These are phyloP conservation scores for Porcisia deanei DNA, from an alignment of 208 protist genomes.

Conservation along the genomic window DNA sequence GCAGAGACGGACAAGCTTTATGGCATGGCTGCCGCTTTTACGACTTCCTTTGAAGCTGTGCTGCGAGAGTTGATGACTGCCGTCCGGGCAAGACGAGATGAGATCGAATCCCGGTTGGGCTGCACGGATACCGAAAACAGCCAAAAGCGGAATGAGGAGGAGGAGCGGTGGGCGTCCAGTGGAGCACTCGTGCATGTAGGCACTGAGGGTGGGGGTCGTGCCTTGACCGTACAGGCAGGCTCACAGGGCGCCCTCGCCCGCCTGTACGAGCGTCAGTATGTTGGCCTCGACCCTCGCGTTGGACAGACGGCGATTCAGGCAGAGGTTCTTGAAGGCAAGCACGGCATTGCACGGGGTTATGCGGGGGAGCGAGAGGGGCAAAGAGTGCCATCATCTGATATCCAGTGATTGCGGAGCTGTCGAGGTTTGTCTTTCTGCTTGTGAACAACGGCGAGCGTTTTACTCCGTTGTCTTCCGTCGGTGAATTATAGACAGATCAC, in stretches of 20 bases:
- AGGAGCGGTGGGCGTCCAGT: slow-evolving; percentile 16
- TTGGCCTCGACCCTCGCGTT: slow-evolving; percentile 72
- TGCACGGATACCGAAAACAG: slow-evolving; percentile 2
- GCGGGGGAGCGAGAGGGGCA: slow-evolving; percentile 44
- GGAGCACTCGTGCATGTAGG: slow-evolving; percentile 26
- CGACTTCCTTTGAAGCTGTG: slow-evolving; percentile 57
- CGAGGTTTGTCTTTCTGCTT: not conserved
- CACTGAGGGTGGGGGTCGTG: slow-evolving; percentile 10
- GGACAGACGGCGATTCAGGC: slow-evolving; percentile 80
- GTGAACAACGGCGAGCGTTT: no score
- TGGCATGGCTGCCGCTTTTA: slow-evolving; percentile 61
- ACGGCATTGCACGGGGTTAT: slow-evolving; percentile 87
- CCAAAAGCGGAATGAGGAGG: not conserved
- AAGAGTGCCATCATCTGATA: slow-evolving; percentile 2
- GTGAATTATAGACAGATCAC: no score
- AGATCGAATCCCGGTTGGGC: not conserved
- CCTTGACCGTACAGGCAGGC: slow-evolving; percentile 21
- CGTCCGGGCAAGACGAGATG: slow-evolving; percentile 4
- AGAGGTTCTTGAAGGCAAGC: slow-evolving; percentile 60
- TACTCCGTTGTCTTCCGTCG: no score
- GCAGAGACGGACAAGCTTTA: slow-evolving; percentile 37
- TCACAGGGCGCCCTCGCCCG: slow-evolving; percentile 55
- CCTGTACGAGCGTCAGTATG: slow-evolving; percentile 71
- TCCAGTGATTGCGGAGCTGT: not conserved
- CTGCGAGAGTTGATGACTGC: slow-evolving; percentile 29